Percentiles rank a stretch among this genome's conserved stretches.
Conservation (phyloP, 208 protist genomes). For the Wallacemonas collosoma region DNA sequence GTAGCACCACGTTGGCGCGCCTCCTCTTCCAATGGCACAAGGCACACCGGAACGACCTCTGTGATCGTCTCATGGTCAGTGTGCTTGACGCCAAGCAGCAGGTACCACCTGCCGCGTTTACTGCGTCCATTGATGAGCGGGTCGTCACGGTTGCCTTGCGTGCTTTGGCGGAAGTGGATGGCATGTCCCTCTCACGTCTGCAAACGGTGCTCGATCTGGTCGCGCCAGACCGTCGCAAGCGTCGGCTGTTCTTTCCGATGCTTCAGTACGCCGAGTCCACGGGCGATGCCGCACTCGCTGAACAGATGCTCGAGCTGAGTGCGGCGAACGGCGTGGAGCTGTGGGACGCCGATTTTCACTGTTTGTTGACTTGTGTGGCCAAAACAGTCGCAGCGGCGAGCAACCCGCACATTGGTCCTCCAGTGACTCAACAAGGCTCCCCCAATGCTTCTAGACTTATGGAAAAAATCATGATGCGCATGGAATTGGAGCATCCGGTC, state of each 20-base stretch:
- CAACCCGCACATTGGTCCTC: neutral
- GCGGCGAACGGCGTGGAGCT: constrained; percentile 52
- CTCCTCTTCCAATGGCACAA: constrained; percentile 65
- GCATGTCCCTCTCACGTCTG: neutral
- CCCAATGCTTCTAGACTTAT: constrained; percentile 1
- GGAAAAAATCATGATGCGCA: constrained; percentile 39
- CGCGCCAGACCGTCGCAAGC: constrained; percentile 50
- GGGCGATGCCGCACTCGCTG: constrained; percentile 37
- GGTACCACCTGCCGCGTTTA: constrained; percentile 27
- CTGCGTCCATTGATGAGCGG: constrained; percentile 56
- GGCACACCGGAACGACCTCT: constrained; percentile 30
- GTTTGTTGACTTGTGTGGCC: constrained; percentile 45
- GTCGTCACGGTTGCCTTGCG: constrained; percentile 74
- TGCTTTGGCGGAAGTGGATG: constrained; percentile 21
- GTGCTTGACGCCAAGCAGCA: constrained; percentile 29
- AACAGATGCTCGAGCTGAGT: constrained; percentile 46
- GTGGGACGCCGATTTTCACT: constrained; percentile 82
- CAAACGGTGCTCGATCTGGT: constrained; percentile 44
- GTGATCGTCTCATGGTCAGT: constrained; percentile 26
- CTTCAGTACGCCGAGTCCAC: constrained; percentile 43
- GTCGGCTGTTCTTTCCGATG: constrained; percentile 69
- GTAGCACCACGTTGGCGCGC: constrained; percentile 52
- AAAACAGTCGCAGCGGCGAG: neutral
- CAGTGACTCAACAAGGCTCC: neutral
- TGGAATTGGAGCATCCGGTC: constrained; percentile 78